phyloP scores from a whole-genome alignment of 306 rosid species.

The Prunus padus region DNA sequence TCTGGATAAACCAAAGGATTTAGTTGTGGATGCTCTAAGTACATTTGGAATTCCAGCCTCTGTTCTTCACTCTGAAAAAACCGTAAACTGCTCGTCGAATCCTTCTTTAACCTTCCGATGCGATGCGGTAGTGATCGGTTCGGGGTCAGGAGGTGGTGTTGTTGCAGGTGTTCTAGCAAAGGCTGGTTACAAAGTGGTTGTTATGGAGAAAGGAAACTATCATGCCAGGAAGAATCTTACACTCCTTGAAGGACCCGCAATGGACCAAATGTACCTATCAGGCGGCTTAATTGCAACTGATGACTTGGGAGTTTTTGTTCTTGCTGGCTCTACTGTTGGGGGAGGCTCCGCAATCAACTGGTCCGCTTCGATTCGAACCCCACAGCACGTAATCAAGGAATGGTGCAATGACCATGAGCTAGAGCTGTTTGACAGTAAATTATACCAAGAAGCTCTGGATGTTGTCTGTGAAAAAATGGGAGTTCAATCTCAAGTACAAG shows the following conservation, averaged over 20 bases:
- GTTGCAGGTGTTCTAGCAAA: constrained; percentile 68
- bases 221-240: constrained; percentile 70
- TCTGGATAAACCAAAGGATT: constrained; percentile 39
- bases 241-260: constrained; percentile 69
- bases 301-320: constrained; percentile 47
- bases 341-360: constrained; percentile 85
- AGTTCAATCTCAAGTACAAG: constrained; percentile 58
- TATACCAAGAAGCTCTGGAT: constrained; percentile 66
- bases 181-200: constrained; percentile 76
- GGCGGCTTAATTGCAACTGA: constrained; percentile 62
- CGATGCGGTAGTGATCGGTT: constrained; percentile 76
- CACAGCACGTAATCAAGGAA: constrained; percentile 58
- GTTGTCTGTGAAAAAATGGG: constrained; percentile 64
- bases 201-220: constrained; percentile 71
- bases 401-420: constrained; percentile 51
- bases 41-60: constrained; percentile 46
- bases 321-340: constrained; percentile 81
- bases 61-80: constrained; percentile 23
- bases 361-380: constrained; percentile 66
- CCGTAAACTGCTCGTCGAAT: constrained; percentile 22
- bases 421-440: constrained; percentile 58
- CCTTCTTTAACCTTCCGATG: constrained; percentile 62
- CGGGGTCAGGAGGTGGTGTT: constrained; percentile 84
- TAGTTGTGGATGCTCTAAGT: constrained; percentile 39
- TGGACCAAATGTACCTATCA: constrained; percentile 72